These are phyloP conservation scores for Betula pendula DNA, from an alignment of 306 rosid species.

Conservation along the genomic window DNA sequence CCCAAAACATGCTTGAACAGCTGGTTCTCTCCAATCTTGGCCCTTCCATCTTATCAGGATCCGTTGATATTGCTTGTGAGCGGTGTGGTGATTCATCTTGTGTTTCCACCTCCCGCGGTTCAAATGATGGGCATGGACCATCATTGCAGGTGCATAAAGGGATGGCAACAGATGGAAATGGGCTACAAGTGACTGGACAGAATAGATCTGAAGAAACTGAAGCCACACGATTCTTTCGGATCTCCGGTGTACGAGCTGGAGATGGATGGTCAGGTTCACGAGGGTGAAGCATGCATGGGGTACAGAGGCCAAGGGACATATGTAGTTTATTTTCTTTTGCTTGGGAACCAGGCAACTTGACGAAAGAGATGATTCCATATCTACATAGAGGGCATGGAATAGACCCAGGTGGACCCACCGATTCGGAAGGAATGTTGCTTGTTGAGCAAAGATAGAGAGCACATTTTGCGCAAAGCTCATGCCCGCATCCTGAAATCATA, in stretches of 20 bases:
- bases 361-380: constrained; percentile 72
- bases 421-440: constrained; percentile 61
- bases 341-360: constrained; percentile 69
- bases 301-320: constrained; percentile 73
- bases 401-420: constrained; percentile 67
- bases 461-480: constrained; percentile 87
- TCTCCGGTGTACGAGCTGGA: constrained; percentile 58
- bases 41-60: constrained; percentile 71
- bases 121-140: constrained; percentile 78
- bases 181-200: constrained; percentile 90
- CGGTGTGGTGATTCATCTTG: constrained; percentile 51
- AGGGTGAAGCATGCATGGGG: constrained; percentile 83
- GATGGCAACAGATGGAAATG: constrained; percentile 84
- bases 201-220: constrained; percentile 84
- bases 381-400: constrained; percentile 93
- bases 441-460: constrained; percentile 96
- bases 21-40: constrained; percentile 69
- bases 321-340: constrained; percentile 61
- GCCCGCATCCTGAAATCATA: constrained; percentile 74
- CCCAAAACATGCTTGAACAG: constrained; percentile 92
- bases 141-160: constrained; percentile 90
- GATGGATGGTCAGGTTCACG: constrained; percentile 49
- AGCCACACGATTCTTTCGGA: constrained; percentile 75
- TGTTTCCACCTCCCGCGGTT: constrained; percentile 58
- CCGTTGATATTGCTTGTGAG: constrained; percentile 47